These are phyloP conservation scores for Solanum okadae DNA, from an alignment of 257 asterid species.

Conservation along the genomic window DNA sequence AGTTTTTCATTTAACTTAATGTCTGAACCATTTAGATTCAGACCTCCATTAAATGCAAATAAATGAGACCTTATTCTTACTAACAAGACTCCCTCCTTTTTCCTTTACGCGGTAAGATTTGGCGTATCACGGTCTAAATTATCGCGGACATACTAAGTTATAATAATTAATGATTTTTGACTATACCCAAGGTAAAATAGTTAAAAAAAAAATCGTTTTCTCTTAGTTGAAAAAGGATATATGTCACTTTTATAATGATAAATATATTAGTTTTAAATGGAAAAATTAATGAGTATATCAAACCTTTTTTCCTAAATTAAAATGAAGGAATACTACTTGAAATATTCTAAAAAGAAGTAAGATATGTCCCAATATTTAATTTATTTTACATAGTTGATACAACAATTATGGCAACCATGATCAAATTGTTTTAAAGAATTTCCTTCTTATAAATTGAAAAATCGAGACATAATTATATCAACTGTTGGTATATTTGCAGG, in stretches of 20 bases:
- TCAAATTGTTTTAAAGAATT: neutral
- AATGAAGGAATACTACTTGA: neutral
- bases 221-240: too few species aligned
- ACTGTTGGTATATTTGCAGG: constrained; percentile 7
- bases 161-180: neutral
- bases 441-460: neutral
- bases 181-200: neutral
- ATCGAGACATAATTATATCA: neutral
- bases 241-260: too few species aligned
- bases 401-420: neutral
- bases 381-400: neutral
- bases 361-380: neutral
- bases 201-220: too few species aligned
- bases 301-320: neutral
- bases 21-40: too few species aligned
- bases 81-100: neutral
- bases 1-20: neutral
- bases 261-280: too few species aligned
- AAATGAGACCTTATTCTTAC: neutral
- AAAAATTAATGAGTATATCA: too few species aligned
- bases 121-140: neutral
- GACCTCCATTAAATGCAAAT: too few species aligned
- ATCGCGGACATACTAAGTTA: neutral
- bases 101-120: neutral
- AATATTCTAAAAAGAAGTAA: neutral